These are phyloP conservation scores for Prunus mume DNA, from an alignment of 306 rosid species.

Conservation along the genomic window DNA sequence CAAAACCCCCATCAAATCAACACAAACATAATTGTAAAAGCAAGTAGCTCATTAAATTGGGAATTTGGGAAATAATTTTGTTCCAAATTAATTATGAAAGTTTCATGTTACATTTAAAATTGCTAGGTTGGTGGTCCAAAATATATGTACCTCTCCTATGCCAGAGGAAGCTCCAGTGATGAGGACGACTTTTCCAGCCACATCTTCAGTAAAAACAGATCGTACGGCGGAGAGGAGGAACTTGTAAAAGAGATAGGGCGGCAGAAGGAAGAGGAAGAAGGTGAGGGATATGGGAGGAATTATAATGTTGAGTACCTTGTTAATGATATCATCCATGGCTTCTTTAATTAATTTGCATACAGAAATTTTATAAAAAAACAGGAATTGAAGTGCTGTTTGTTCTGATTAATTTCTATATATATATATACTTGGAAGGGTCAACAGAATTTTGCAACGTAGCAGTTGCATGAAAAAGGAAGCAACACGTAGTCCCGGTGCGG, in stretches of 20 bases:
- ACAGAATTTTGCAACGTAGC: slow-evolving; percentile 8
- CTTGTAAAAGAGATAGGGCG: slow-evolving; percentile 41
- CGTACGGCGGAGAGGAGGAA: slow-evolving; percentile 24
- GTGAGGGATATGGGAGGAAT: slow-evolving; percentile 13
- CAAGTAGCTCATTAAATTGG: too few species aligned
- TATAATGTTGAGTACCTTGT: slow-evolving; percentile 1
- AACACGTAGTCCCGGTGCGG: slow-evolving; percentile 15
- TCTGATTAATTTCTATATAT: neutral
- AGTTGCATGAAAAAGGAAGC: slow-evolving; percentile 17
- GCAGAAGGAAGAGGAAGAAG: slow-evolving; percentile 25
- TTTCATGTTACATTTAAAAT: too few species aligned
- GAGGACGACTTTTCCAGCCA: slow-evolving; percentile 56
- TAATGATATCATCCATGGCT: slow-evolving; percentile 19
- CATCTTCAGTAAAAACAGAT: slow-evolving; percentile 34
- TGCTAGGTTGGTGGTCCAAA: neutral
- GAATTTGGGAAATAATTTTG: too few species aligned
- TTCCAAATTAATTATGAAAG: too few species aligned
- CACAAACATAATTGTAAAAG: neutral
- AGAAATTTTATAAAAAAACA: neutral
- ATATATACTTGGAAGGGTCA: neutral
- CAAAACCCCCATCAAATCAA: neutral
- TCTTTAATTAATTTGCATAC: neutral
- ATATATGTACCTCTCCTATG: slow-evolving; percentile 38
- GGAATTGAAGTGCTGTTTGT: too few species aligned
- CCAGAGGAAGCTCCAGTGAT: slow-evolving; percentile 72